These are phyloP conservation scores for Chlamydomonas eustigma DNA, from an alignment of 139 green algal genomes.

Conservation along the genomic window DNA sequence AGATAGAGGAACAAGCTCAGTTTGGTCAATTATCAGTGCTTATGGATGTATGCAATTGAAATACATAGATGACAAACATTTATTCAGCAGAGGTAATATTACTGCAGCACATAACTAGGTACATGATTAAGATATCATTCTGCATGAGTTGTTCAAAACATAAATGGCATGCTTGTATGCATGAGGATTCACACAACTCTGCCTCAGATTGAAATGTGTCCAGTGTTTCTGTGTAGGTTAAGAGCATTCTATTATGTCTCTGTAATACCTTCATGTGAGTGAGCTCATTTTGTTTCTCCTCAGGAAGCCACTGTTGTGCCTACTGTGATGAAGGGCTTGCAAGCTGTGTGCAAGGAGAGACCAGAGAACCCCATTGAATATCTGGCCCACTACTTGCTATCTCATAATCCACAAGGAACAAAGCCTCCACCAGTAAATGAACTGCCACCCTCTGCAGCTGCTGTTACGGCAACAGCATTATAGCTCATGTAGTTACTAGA, in stretches of 20 bases:
- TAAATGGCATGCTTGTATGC: too few species aligned
- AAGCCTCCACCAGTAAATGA: not conserved
- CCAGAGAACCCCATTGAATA: slow-evolving; percentile 78
- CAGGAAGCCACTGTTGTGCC: slow-evolving; percentile 73
- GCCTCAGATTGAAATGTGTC: too few species aligned
- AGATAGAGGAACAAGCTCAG: too few species aligned
- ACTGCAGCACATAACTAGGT: too few species aligned
- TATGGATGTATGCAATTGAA: not conserved
- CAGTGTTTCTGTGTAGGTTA: too few species aligned
- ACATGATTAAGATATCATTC: too few species aligned
- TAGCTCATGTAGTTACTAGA: too few species aligned
- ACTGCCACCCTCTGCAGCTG: not conserved
- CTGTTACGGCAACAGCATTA: not conserved
- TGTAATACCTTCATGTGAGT: too few species aligned
- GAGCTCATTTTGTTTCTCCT: too few species aligned
- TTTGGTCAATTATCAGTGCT: not conserved
- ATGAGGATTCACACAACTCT: too few species aligned
- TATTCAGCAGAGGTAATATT: not conserved
- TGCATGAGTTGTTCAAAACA: too few species aligned
- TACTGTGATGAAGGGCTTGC: slow-evolving; percentile 74
- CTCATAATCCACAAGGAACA: slow-evolving; percentile 66
- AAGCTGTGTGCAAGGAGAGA: slow-evolving; percentile 69
- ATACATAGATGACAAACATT: not conserved
- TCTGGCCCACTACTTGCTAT: slow-evolving; percentile 71
- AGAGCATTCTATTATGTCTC: too few species aligned